A percentile compares a stretch with the other conserved stretches of the same genome.
Conservation (phyloP, 768 basidiomycete genomes). For the Boletus reticuloceps region DNA sequence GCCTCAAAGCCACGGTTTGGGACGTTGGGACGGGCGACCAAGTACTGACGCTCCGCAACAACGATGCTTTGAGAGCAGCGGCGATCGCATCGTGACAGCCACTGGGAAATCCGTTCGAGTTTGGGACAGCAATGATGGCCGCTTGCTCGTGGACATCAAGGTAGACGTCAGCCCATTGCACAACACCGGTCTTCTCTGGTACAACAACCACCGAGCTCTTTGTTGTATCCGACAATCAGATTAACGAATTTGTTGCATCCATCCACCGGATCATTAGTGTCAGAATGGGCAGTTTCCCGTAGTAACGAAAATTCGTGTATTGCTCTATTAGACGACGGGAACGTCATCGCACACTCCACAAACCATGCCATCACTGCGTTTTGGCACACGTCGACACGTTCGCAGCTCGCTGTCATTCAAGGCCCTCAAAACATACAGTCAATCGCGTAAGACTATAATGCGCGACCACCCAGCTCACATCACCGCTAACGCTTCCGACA, state of each 20-base stretch:
- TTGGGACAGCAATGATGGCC: background rate
- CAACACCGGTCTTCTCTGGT: background rate
- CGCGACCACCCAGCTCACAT: rapidly evolving
- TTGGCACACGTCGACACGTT: background rate
- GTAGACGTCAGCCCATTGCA: too few species aligned
- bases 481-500: background rate
- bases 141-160: background rate
- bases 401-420: background rate
- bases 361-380: background rate
- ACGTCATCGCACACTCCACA: background rate
- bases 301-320: background rate
- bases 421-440: background rate
- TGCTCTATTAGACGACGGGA: background rate
- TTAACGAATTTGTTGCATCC: background rate
- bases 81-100: background rate
- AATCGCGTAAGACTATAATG: background rate
- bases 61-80: background rate
- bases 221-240: background rate
- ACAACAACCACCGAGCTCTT: background rate
- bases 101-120: background rate
- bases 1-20: background rate
- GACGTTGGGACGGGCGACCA: background rate
- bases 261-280: background rate
- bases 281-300: background rate
- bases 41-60: background rate